A percentile compares a stretch with the other conserved stretches of the same genome.
phyloP scores from a whole-genome alignment of 768 basidiomycete species.

The Calocera cornea region DNA sequence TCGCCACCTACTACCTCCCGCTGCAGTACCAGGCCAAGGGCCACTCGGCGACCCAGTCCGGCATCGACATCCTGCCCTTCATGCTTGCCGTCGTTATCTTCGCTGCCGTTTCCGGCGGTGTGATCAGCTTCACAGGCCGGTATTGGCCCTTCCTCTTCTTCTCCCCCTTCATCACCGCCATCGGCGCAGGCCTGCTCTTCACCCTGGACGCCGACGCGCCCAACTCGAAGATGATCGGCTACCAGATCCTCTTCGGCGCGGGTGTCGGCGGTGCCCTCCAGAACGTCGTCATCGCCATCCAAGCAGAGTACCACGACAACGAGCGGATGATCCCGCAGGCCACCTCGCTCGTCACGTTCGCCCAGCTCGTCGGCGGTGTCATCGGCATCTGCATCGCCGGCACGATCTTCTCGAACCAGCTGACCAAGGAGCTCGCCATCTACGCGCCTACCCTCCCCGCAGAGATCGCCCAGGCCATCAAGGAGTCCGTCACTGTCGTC shows the following conservation, averaged over 20 bases:
- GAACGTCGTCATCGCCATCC: conserved; percentile 14
- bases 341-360: conserved; percentile 17
- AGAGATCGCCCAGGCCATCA: conserved; percentile 5
- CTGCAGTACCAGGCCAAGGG: conserved; percentile 25
- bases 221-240: conserved; percentile 23
- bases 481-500: conserved; percentile 7
- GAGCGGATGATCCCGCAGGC: conserved; percentile 18
- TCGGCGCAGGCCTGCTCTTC: conserved; percentile 29
- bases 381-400: conserved; percentile 9
- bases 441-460: conserved; percentile 4
- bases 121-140: conserved; percentile 21
- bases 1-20: conserved; percentile 24
- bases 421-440: conserved; percentile 7
- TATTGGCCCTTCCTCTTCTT: conserved; percentile 26
- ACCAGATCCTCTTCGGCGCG: conserved; percentile 29
- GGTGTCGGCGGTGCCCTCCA: conserved; percentile 17
- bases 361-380: neutral
- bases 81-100: conserved; percentile 24
- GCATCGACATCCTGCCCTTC: conserved; percentile 31
- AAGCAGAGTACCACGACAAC: conserved; percentile 18
- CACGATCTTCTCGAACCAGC: conserved; percentile 9
- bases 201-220: conserved; percentile 22
- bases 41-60: conserved; percentile 27
- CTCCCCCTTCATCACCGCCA: conserved; percentile 22
- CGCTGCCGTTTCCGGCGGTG: conserved; percentile 22